These are phyloP conservation scores for Histomonas meleagridis DNA, from an alignment of 208 protist species.

Conservation along the genomic window DNA sequence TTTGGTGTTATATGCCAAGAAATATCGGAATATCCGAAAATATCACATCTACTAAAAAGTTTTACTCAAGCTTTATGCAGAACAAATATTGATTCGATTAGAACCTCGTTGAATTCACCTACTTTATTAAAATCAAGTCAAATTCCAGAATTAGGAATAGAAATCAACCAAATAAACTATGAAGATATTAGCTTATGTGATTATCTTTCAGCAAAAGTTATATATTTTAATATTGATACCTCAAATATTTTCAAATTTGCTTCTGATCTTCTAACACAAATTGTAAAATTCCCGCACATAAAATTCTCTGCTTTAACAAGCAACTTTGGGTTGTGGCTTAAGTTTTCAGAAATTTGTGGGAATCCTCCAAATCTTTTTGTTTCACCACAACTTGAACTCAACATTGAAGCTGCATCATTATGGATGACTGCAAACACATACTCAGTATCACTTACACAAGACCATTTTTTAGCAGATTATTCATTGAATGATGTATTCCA, in stretches of 20 bases:
- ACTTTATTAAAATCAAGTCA: too few species aligned
- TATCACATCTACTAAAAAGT: too few species aligned
- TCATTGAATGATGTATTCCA: not conserved
- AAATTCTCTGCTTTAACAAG: not conserved
- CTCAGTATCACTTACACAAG: not conserved
- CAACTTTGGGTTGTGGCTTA: not conserved
- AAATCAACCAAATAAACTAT: not conserved
- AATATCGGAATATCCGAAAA: too few species aligned
- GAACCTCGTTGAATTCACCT: too few species aligned
- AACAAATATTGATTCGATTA: too few species aligned
- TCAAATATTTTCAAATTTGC: not conserved
- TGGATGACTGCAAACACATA: not conserved
- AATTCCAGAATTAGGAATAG: not conserved
- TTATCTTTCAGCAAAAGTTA: not conserved
- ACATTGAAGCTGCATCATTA: not conserved
- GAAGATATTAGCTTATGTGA: not conserved
- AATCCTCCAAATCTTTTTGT: not conserved
- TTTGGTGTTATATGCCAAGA: too few species aligned
- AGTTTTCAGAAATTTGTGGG: not conserved
- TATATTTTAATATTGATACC: not conserved
- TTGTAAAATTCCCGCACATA: not conserved
- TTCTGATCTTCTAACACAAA: not conserved
- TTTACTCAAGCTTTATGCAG: too few species aligned
- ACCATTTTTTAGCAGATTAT: not conserved
- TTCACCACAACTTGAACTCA: not conserved